Evolutionary conservation across 129 eudicot genomes (phyloP).

Genomic region (Helichrysum umbraculigerum): DNA sequence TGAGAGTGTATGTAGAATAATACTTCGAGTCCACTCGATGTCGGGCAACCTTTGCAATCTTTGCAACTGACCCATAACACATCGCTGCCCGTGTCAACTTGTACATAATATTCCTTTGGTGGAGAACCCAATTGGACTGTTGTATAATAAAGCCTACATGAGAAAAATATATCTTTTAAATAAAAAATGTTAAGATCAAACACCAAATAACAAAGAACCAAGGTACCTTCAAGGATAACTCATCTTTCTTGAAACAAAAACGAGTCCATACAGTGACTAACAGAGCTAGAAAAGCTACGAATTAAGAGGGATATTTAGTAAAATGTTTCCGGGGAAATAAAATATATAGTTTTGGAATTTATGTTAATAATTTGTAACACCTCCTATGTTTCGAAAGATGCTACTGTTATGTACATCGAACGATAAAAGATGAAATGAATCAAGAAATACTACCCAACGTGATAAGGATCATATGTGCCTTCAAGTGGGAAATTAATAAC

Average conservation of each 20-base stretch:
- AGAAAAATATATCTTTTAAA: conserved; percentile 12
- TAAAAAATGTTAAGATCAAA: neutral
- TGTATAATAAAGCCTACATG: conserved; percentile 76
- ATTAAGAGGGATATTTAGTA: neutral
- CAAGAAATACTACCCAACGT: conserved; percentile 70
- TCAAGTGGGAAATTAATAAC: conserved; percentile 64
- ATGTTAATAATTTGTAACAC: neutral
- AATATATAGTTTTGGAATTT: too few species aligned
- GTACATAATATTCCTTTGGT: conserved; percentile 72
- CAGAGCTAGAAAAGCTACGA: neutral
- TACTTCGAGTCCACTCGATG: conserved; percentile 89
- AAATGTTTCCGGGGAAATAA: neutral
- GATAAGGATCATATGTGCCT: conserved; percentile 85
- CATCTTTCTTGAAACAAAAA: neutral
- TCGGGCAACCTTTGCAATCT: conserved; percentile 87
- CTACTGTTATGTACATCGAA: neutral
- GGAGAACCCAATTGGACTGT: conserved; percentile 86
- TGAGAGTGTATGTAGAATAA: neutral
- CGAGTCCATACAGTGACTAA: too few species aligned
- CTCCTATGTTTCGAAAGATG: neutral
- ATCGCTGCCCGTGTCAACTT: conserved; percentile 95
- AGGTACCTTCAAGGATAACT: neutral
- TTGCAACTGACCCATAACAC: conserved; percentile 86
- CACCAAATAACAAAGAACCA: conserved; percentile 6
- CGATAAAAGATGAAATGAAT: neutral